These are phyloP conservation scores for Cryomyces antarcticus DNA, from an alignment of 495 filamentous ascomycete species.

Conservation along the genomic window DNA sequence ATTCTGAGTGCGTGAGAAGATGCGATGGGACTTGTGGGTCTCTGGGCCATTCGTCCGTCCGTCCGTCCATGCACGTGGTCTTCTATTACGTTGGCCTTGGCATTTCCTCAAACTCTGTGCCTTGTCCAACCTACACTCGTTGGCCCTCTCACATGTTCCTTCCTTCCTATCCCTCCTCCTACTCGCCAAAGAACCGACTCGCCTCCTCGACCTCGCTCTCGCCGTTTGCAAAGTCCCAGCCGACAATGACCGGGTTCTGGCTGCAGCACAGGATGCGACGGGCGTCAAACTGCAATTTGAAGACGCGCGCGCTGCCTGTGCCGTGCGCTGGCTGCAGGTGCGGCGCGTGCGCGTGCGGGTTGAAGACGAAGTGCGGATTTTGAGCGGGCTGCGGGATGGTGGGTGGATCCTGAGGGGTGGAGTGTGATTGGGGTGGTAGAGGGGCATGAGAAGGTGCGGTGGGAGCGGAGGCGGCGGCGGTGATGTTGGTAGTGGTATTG, in stretches of 20 bases:
- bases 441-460: too few relatives aligned
- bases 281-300: conserved; percentile 93
- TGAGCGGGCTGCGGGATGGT: background rate
- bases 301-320: conserved; percentile 47
- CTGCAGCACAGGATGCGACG: conserved; percentile 86
- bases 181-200: conserved; percentile 45
- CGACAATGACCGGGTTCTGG: conserved; percentile 77
- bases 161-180: background rate
- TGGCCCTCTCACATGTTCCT: too few relatives aligned
- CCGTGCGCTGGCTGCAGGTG: conserved; percentile 1
- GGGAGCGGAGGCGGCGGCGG: too few relatives aligned
- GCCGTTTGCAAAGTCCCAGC: conserved; percentile 93
- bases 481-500: background rate
- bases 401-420: too few relatives aligned
- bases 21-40: too few relatives aligned
- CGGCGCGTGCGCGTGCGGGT: conserved; percentile 3
- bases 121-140: too few relatives aligned
- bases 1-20: too few relatives aligned
- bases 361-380: conserved; percentile 9
- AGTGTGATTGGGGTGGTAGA: too few relatives aligned
- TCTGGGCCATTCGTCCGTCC: too few relatives aligned
- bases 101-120: too few relatives aligned
- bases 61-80: too few relatives aligned
- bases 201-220: conserved; percentile 69
- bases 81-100: too few relatives aligned